Evolutionary conservation across 225 moss, liverwort and hornwort genomes (phyloP).

Genomic region (Physcomitrellopsis africana): DNA sequence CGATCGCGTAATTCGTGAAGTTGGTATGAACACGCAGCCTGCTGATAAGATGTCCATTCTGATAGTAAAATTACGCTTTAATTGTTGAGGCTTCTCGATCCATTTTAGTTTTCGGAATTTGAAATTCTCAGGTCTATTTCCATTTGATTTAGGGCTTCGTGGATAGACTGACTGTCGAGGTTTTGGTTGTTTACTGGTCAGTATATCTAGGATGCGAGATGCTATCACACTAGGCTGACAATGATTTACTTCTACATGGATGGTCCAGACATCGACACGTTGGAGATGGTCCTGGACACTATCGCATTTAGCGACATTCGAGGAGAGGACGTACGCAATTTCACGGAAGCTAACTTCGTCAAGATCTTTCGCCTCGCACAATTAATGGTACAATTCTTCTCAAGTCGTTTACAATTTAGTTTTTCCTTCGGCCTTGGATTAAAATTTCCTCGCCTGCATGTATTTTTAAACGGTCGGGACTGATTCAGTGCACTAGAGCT

Average conservation of each 20-base stretch:
- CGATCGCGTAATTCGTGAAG: constrained; percentile 72
- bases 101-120: not conserved
- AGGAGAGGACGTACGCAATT: constrained; percentile 80
- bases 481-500: not conserved
- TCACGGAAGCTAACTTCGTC: constrained; percentile 77
- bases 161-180: not conserved
- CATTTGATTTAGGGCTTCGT: constrained; percentile 16
- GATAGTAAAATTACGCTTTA: not conserved
- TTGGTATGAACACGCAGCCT: constrained; percentile 51
- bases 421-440: not conserved
- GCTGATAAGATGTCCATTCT: not conserved
- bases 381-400: constrained; percentile 60
- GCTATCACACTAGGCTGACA: not conserved
- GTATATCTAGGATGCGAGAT: not conserved
- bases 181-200: not conserved
- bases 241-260: not conserved
- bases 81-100: not conserved
- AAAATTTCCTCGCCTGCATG: not conserved
- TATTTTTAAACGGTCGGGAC: too few species aligned
- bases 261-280: constrained; percentile 62
- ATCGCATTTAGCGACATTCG: constrained; percentile 80
- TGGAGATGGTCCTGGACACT: constrained; percentile 70
- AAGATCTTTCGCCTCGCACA: constrained; percentile 88
- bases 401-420: not conserved
- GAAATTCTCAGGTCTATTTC: not conserved